Evolutionary conservation across 2,329 filamentous ascomycete genomes (phyloP), one percentile per base, ranked within the genome.

Genomic region (Madurella mycetomatis): DNA sequence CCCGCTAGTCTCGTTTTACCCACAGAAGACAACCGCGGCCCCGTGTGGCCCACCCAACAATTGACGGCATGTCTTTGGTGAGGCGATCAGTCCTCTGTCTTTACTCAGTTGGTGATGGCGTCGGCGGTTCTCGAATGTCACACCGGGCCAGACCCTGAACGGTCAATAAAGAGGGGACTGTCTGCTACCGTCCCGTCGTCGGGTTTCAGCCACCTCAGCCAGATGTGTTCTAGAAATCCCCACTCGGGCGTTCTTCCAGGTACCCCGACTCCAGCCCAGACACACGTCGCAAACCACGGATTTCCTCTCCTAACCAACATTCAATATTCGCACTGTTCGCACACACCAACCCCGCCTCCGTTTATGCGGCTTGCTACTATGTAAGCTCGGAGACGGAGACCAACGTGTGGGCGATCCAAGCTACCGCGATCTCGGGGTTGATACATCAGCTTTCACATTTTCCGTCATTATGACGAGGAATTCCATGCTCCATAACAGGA

Each of bases 131-230:
- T 32, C 25, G 30, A 25, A n/a, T 34, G 16, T 37, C 37, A 15
- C 25, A 16, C 16, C 40, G 13, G 43, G 39, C 25, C 49, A 34
- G 44, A 52, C 47, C 49, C 49, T 52, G 49, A 34, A 47, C 18
- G 19, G 46, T 47, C 37, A 43, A 34, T 37, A 18, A 45, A 40
- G n/a, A 25, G 44, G 45, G 32, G 45, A 17, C 32, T 17, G 30
- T 32, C 41, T 31, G 25, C 30, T 42, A 16, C 15, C 9, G 9
- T n/a, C 39, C 44, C 12, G 44, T 25, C 25, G 25, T 25, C 25
- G 25, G 25, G 34, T 37, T 37, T 11, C 34, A n/a, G 13, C 34
- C 34, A 37, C 34, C 4, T 4, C 11, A 37, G 4, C 13, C 11
- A 37, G 11, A 11, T 25, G 4, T 37, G 13, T 37, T 37, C 34